A percentile compares a stretch with the other conserved stretches of the same genome.
phyloP scores from a whole-genome alignment of 257 asterid genomes.

The Lycium ferocissimum region DNA sequence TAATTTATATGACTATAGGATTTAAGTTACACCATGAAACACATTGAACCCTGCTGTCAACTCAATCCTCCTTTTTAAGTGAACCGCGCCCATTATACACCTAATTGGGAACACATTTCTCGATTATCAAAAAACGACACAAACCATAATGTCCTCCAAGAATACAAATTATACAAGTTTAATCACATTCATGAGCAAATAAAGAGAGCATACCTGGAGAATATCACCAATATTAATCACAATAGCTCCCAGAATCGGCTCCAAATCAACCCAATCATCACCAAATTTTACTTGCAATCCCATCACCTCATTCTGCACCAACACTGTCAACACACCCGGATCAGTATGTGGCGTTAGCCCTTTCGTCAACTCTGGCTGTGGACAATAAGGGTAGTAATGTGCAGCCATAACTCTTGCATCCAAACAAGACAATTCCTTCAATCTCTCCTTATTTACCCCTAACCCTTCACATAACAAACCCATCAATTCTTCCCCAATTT shows the following conservation, averaged over 20 bases:
- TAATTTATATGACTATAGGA: too few relatives aligned
- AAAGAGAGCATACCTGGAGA: conserved; percentile 47
- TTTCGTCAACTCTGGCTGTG: conserved; percentile 50
- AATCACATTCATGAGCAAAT: neutral
- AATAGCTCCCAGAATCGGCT: conserved; percentile 51
- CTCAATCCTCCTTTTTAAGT: too few relatives aligned
- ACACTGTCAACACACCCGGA: conserved; percentile 48
- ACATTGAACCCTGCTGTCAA: too few relatives aligned
- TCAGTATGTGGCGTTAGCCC: conserved; percentile 51
- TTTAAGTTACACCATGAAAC: too few relatives aligned
- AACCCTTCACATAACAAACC: conserved; percentile 48
- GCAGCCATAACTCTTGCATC: conserved; percentile 43
- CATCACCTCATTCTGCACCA: conserved; percentile 51
- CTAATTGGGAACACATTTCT: neutral
- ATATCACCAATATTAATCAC: conserved; percentile 54
- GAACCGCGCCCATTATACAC: neutral
- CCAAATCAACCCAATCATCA: conserved; percentile 50
- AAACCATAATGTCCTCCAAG: conserved; percentile 1
- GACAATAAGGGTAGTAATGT: conserved; percentile 56
- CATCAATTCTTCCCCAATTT: conserved; percentile 45
- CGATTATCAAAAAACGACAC: neutral
- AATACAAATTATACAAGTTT: neutral
- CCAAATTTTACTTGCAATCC: conserved; percentile 57
- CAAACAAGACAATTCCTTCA: conserved; percentile 47
- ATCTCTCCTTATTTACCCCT: conserved; percentile 36